A percentile compares a stretch with the other conserved stretches of the same genome.
Conservation (phyloP, 2,329 filamentous ascomycete species). For the Teratosphaeria viscida region DNA sequence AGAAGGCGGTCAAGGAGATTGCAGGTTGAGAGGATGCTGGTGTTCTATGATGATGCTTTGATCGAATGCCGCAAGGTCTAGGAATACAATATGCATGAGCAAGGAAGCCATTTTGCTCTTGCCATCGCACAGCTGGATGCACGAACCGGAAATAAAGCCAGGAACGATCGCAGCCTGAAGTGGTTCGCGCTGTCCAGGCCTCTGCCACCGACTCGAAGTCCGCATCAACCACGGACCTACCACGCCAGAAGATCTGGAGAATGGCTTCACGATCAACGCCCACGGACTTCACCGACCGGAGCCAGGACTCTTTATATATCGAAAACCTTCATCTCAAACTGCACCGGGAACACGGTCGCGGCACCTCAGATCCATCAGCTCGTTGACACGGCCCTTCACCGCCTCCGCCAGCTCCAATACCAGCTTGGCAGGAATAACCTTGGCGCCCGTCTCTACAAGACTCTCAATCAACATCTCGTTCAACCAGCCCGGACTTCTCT, state of each 20-base stretch:
- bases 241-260: too few relatives aligned
- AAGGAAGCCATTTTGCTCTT: not conserved
- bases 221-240: too few relatives aligned
- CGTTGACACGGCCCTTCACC: not conserved
- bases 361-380: constrained; percentile 3
- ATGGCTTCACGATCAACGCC: too few relatives aligned
- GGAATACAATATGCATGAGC: not conserved
- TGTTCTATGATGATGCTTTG: not conserved
- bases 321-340: not conserved
- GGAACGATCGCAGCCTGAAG: not conserved
- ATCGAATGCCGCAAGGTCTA: not conserved
- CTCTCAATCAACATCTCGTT: constrained; percentile 2
- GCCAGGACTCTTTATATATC: not conserved
- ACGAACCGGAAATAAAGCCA: not conserved
- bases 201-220: not conserved
- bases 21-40: constrained; percentile 1
- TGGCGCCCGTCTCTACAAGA: not conserved
- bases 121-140: not conserved
- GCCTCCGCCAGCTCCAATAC: constrained; percentile 3
- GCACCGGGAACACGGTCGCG: not conserved
- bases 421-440: not conserved
- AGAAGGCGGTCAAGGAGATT: constrained; percentile 52
- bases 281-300: too few relatives aligned
- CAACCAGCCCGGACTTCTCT: constrained; percentile 5
- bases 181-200: not conserved